phyloP scores from a whole-genome alignment of 2,329 filamentous ascomycete genomes.

The Berkeleyomyces basicola region DNA sequence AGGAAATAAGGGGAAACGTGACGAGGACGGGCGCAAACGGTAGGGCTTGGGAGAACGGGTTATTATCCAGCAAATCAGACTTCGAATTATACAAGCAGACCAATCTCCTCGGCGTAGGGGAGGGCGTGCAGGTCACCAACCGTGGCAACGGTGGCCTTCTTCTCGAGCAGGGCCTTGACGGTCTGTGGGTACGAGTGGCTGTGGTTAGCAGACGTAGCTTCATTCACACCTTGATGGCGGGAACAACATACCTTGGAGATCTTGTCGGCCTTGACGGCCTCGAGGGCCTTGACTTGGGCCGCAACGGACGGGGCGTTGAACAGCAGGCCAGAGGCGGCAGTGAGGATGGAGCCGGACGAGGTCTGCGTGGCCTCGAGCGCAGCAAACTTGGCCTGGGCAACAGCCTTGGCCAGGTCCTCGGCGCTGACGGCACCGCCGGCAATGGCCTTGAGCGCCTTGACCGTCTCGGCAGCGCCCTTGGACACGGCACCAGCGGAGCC shows the following conservation, averaged over 20 bases:
- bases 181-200: conserved; percentile 36
- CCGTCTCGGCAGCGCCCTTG: conserved; percentile 56
- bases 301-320: conserved; percentile 69
- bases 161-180: conserved; percentile 72
- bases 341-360: conserved; percentile 58
- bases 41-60: not conserved
- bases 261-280: conserved; percentile 66
- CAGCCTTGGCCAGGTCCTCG: conserved; percentile 82
- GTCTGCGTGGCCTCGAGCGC: conserved; percentile 70
- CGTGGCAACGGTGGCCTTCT: conserved; percentile 74
- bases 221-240: not conserved
- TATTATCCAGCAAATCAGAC: conserved; percentile 13
- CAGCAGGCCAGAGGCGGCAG: conserved; percentile 71
- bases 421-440: conserved; percentile 58
- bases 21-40: not conserved
- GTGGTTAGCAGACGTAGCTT: conserved; percentile 17
- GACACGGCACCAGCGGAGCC: conserved; percentile 59
- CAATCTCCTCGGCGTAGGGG: conserved; percentile 86
- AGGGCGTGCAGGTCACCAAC: conserved; percentile 85
- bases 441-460: conserved; percentile 68
- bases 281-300: conserved; percentile 61
- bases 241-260: conserved; percentile 24
- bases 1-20: not conserved
- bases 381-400: conserved; percentile 85
- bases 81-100: conserved; percentile 68